Base-by-base conservation (phyloP, 2,329 filamentous ascomycete species). In the Fusarium devonianum region DNA sequence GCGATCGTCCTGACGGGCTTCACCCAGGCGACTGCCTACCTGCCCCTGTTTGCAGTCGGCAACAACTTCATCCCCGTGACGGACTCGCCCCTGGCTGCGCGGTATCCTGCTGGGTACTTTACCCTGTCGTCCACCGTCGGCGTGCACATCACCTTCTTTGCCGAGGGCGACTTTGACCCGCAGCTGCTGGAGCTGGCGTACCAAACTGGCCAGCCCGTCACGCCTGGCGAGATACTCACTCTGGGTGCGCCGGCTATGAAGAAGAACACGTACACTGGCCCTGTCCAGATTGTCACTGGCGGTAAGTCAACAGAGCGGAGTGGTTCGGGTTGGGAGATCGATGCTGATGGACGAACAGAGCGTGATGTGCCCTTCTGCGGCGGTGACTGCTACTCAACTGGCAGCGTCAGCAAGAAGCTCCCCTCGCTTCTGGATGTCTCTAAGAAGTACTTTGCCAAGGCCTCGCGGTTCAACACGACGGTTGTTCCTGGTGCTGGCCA, bases 1-100 rank as follows among this genome's bases (percentile, higher is more conserved):
- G 82, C 78, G 28, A 73, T 87, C 29, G 69, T 85, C 40, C 73
- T 88, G 6, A 86, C 84, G 1, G 85, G 85, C 2, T 88, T 82
- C 69, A 76, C 77, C 12, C 74, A 77, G 29, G 77, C 78, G 8
- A 51, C 66, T 8, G 64, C 71, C 12, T 86, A 78, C 65, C 45
- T 77, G 9, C 35, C 67, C 1, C 66, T 68, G 10, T 80, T 80
- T 33, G 63, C 71, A 0, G 69, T 79, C 4, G 77, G 73, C 6
- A 75, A 70, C 52, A 77, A 81, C 63, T 75, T 80, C 34, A 69
- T 77, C 33, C 70, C 74, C 12, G 79, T 81, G 16, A 59, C 66
- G 44, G 48, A 64, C 4, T 58, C 71, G 5, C 12, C 53, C 3
- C 63, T 75, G 4, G 56, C 65, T 4, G 22, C 53, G 5, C 33